These are phyloP conservation scores for Chaetothyriales sp. DNA, from an alignment of 2,329 filamentous ascomycete genomes.

Conservation along the genomic window DNA sequence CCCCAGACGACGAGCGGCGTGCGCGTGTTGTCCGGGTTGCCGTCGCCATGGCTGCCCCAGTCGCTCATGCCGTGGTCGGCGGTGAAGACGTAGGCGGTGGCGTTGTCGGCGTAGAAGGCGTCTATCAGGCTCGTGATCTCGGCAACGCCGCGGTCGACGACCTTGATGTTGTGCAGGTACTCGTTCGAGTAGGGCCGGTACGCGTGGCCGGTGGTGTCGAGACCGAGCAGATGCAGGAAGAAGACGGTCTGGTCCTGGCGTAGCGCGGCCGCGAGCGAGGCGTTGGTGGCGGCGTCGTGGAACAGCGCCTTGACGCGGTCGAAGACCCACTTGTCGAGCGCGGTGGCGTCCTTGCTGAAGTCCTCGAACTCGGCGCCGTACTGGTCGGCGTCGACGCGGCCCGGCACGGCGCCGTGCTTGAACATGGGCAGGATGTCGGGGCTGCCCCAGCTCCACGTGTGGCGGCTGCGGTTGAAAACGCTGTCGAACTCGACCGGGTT, in stretches of 20 bases:
- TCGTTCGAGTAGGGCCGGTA: constrained; percentile 89
- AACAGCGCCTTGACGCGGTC: constrained; percentile 84
- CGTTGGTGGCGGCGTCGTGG: constrained; percentile 61
- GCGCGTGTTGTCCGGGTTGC: constrained; percentile 90
- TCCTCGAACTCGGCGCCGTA: constrained; percentile 82
- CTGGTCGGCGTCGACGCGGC: constrained; percentile 71
- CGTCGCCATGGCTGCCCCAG: constrained; percentile 97
- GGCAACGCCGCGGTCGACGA: constrained; percentile 81
- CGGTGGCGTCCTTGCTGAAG: constrained; percentile 66
- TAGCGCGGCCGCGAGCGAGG: constrained; percentile 57
- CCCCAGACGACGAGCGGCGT: constrained; percentile 91
- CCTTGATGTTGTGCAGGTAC: constrained; percentile 84
- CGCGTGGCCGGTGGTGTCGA: constrained; percentile 79
- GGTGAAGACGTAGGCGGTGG: constrained; percentile 89
- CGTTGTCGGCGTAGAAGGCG: constrained; percentile 67
- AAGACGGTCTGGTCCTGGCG: constrained; percentile 81
- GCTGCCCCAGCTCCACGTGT: constrained; percentile 99
- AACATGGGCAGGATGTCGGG: constrained; percentile 98
- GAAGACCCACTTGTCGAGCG: constrained; percentile 90
- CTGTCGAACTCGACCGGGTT: constrained; percentile 98
- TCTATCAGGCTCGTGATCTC: constrained; percentile 71
- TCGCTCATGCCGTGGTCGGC: constrained; percentile 99
- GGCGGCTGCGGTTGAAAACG: constrained; percentile 89
- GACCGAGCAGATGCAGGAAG: constrained; percentile 81
- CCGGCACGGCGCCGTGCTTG: constrained; percentile 75